Evolutionary conservation across 192 early-diverging fungal genomes (phyloP), one percentile per base, ranked within the genome.

Genomic region (Coemansia biformis): DNA sequence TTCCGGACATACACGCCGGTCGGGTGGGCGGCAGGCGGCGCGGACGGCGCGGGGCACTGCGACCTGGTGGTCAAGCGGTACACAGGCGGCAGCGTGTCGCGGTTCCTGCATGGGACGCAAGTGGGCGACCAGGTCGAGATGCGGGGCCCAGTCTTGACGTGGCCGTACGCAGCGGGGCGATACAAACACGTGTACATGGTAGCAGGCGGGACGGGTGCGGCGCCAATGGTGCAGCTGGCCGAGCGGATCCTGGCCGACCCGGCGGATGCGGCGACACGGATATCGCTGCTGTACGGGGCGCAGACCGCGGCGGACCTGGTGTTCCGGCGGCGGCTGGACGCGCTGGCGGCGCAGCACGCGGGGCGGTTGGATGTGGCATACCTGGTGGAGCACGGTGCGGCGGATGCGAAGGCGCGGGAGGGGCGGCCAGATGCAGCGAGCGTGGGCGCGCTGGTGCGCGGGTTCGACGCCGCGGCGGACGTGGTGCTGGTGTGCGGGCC

Each of bases 131-230:
- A 51, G n/a, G 60, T 86, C 8, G 76, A 81, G 46, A 75, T 86
- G 63, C 73, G 82, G 29, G 86, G 86, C 0, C 86, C 86, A 7
- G 55, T 82, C 15, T 26, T 70, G 15, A 74, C 74, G 17, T 80
- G 78, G 57, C 78, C 77, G 0, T 76, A 46, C 26, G 24, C 41
- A 31, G 9, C 44, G 6, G 44, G 37, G 5, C 28, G 38, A 16
- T 64, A 56, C 38, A 44, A 43, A 3, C 45, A 22, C 10, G 18
- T 75, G 11, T 63, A 46, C 21, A 75, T 75, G 72, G 36, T 89
- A 45, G 85, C 84, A 34, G 86, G 86, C 58, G 86, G 86, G n/a
- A 86, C 86, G 2, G 86, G 86, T n/a, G 81, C 86, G 16, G 79
- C 86, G 4, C 85, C 85, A 28, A 78, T 89, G 72, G 75, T 82